Conservation (phyloP, 202 grass and related monocot species). For the Saccharum hybrid region DNA sequence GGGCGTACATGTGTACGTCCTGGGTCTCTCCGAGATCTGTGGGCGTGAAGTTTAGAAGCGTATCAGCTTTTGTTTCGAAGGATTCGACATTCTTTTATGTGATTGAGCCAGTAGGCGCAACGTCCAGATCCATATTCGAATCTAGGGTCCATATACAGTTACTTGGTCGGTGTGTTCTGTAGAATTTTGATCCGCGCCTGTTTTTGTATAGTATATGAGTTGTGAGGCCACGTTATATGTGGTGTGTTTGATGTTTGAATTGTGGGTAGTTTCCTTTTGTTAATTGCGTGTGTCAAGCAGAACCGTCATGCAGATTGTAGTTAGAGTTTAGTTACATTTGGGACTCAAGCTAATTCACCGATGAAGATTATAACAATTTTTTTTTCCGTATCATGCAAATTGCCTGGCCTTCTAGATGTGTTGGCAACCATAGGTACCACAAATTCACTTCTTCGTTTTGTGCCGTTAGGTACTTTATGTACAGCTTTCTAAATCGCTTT, state of each 20-base stretch:
- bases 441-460: no score
- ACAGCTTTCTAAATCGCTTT: no score
- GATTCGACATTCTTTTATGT: neutral
- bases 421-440: neutral
- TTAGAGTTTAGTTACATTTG: no score
- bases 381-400: neutral
- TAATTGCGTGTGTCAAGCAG: neutral
- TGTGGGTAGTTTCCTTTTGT: neutral
- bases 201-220: neutral
- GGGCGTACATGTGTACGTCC: no score
- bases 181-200: neutral
- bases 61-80: neutral
- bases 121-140: slow-evolving; percentile 48
- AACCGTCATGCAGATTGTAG: no score
- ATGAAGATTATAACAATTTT: neutral
- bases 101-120: slow-evolving; percentile 2
- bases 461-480: neutral
- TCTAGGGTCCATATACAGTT: neutral
- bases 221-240: slow-evolving; percentile 9
- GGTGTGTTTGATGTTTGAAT: neutral
- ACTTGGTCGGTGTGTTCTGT: slow-evolving; percentile 12
- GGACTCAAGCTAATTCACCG: no score
- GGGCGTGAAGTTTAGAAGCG: neutral
- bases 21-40: neutral
- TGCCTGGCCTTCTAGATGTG: neutral